Base-by-base conservation (phyloP, 305 asterid species). In the Fraxinus xanthoxyloides region DNA sequence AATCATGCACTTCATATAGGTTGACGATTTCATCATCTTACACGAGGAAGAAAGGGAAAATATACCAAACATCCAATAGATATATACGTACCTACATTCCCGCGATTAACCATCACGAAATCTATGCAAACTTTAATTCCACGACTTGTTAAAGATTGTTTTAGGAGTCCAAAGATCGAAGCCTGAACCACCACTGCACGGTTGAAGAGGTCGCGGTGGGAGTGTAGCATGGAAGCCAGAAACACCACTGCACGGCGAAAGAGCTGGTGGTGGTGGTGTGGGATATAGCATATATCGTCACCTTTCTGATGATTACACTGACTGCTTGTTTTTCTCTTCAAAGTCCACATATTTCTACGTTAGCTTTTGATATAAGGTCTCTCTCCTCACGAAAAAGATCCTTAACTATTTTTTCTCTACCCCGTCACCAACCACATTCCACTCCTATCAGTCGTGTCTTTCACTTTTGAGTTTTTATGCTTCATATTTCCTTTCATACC, bases 311-410 rank as follows among this genome's bases (percentile, higher is more conserved):
- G 46, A 56, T 59, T 82, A 77, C 78, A 40, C 48, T 78, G 70
- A 79, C 76, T 63, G 76, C 78, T 67, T 78, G 80, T 72, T 76
- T 79, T 54, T 72, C 72, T 76, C 73, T 76, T 38, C 83, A 75
- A 84, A 46, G 75, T 77, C 85, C 78, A 79, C 72, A 75, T 63
- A 70, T 87, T 88, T 84, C 89, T 77, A 78, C 77, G 79, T 86
- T 85, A 77, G 89, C 88, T 84, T 83, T 82, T 84, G 85, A 83
- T 87, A 84, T 72, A 80, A 81, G 56, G 85, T 78, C 80, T 69
- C 88, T 63, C 84, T 79, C 86, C 75, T 78, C 90, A 87, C 90
- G 85, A 79, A 89, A 89, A 85, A 85, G 86, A 88, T 86, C 77
- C 79, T 81, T 85, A 72, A 1, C 82, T 65, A 63, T 74, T 77